phyloP scores from a whole-genome alignment of 2,329 filamentous ascomycete species.

The Alternaria angustiovoidea region DNA sequence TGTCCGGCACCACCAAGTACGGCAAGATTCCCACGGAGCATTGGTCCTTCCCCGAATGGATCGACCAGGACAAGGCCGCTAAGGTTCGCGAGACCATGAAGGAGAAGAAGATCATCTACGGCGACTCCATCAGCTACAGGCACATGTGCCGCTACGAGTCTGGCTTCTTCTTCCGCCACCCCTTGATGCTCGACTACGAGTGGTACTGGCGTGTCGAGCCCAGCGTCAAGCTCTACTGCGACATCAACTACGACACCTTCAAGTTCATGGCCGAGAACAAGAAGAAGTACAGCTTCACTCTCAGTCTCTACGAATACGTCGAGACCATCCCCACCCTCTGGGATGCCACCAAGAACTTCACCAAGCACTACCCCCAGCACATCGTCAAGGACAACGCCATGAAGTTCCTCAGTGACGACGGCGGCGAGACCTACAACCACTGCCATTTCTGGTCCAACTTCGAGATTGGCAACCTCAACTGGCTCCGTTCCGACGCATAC shows the following conservation, averaged over 20 bases:
- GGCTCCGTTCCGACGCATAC: conserved; percentile 90
- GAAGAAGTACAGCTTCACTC: conserved; percentile 98
- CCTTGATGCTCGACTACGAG: conserved; percentile 93
- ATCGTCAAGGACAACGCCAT: conserved; percentile 85
- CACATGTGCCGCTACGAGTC: conserved; percentile 99
- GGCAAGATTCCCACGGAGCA: conserved; percentile 89
- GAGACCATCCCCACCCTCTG: conserved; percentile 97
- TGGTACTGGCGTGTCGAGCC: conserved; percentile 99
- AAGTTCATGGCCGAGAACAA: conserved; percentile 93
- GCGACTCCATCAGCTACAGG: conserved; percentile 93
- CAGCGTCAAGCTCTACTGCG: conserved; percentile 94
- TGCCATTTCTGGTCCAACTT: conserved; percentile 99
- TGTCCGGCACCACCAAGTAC: conserved; percentile 93
- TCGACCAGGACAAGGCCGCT: conserved; percentile 91
- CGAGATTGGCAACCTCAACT: conserved; percentile 91
- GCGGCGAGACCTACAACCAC: conserved; percentile 91
- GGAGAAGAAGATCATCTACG: conserved; percentile 95
- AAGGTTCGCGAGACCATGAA: conserved; percentile 95
- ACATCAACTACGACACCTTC: conserved; percentile 95
- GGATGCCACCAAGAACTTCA: conserved; percentile 95
- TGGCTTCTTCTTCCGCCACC: conserved; percentile 98
- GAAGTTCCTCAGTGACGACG: conserved; percentile 90
- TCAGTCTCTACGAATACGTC: conserved; percentile 94
- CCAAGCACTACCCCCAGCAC: conserved; percentile 87
- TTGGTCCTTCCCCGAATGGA: conserved; percentile 96